Evolutionary conservation across 73 alveolate species (phyloP).

Genomic region (Blepharisma stoltei): DNA sequence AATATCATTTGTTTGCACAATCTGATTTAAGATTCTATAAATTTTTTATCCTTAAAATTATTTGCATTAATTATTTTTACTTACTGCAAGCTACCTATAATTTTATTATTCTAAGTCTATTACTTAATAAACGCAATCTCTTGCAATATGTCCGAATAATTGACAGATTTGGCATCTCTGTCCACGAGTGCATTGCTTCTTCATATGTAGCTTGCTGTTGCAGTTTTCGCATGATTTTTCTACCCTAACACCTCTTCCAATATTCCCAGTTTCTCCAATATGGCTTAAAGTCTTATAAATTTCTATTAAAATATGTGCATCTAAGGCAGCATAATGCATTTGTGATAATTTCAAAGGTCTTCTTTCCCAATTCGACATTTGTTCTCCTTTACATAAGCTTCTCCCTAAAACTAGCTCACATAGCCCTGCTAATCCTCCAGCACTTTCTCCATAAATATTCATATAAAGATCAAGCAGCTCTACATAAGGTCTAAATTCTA

Average conservation of each 20-base stretch:
- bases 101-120: no score
- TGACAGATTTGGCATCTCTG: constrained; percentile 1
- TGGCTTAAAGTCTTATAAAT: background rate
- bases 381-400: constrained; percentile 72
- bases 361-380: constrained; percentile 85
- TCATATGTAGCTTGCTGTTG: background rate
- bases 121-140: background rate
- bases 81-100: no score
- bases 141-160: background rate
- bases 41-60: no score
- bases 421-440: constrained; percentile 64
- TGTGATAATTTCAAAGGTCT: constrained; percentile 81
- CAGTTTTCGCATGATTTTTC: constrained; percentile 1
- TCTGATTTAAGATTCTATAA: background rate
- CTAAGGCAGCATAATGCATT: constrained; percentile 85
- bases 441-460: constrained; percentile 47
- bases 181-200: constrained; percentile 1
- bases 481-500: constrained; percentile 42
- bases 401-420: constrained; percentile 57
- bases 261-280: background rate
- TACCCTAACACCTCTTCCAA: background rate
- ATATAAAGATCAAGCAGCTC: constrained; percentile 51
- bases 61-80: no score
- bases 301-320: constrained; percentile 58
- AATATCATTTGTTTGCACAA: background rate